Percentiles rank a stretch among this genome's conserved stretches.
Evolutionary conservation across 495 filamentous ascomycete genomes (phyloP).

Genomic region (Neurospora pannonica): DNA sequence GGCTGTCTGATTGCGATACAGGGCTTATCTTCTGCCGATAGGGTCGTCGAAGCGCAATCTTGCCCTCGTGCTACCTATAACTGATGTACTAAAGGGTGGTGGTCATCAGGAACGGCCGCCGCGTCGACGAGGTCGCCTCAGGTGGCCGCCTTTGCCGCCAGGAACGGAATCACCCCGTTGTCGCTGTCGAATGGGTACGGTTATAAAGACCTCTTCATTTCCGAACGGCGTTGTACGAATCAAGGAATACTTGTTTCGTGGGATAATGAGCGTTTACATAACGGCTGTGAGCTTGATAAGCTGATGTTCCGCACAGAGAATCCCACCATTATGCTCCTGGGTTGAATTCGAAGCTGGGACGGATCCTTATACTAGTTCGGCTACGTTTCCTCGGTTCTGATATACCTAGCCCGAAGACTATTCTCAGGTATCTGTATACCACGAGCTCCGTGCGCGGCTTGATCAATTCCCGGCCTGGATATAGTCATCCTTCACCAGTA

Average conservation of each 20-base stretch:
- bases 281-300: neutral
- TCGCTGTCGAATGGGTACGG: neutral
- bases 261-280: neutral
- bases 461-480: neutral
- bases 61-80: neutral
- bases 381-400: neutral
- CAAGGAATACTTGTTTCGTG: neutral
- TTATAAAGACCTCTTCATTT: neutral
- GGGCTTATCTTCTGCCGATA: neutral
- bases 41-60: neutral
- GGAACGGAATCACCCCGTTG: neutral
- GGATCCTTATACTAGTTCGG: too few species aligned
- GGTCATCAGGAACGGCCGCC: neutral
- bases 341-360: neutral
- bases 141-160: neutral
- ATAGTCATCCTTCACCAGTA: neutral
- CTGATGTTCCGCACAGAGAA: neutral
- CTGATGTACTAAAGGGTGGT: neutral
- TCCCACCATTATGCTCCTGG: neutral
- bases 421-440: neutral
- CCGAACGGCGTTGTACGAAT: neutral
- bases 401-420: neutral
- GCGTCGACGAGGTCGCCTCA: neutral
- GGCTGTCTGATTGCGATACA: neutral
- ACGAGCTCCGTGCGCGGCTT: neutral